Conservation (phyloP, 2,329 filamentous ascomycete genomes). For the Penicillium verrucosum region DNA sequence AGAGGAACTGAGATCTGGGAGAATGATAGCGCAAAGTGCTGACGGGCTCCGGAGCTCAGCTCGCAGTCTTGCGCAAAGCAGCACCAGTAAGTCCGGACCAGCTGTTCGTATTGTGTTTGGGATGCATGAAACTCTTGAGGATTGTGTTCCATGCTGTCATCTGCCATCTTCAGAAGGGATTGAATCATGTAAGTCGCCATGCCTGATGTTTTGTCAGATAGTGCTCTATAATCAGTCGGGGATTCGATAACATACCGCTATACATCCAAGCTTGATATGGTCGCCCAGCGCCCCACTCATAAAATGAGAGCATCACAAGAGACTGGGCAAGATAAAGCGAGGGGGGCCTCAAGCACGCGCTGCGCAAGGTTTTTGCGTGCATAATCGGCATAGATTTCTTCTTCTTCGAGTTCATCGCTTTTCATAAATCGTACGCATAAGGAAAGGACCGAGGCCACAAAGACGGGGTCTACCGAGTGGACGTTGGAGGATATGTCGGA, state of each 20-base stretch:
- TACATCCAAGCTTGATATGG: constrained; percentile 42
- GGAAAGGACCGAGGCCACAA: constrained; percentile 34
- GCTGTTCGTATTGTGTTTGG: constrained; percentile 36
- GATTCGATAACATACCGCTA: constrained; percentile 28
- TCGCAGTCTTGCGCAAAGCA: constrained; percentile 40
- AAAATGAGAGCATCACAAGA: constrained; percentile 36
- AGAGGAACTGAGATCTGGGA: constrained; percentile 37
- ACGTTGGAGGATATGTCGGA: constrained; percentile 32
- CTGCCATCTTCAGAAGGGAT: constrained; percentile 35
- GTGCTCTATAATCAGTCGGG: background rate
- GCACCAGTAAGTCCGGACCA: constrained; percentile 39
- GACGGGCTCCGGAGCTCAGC: constrained; percentile 36
- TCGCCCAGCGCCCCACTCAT: constrained; percentile 37
- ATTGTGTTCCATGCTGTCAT: constrained; percentile 38
- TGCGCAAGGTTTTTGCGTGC: constrained; percentile 32
- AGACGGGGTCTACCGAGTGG: constrained; percentile 33
- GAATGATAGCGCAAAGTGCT: constrained; percentile 39
- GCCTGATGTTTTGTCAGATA: constrained; percentile 20
- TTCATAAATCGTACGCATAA: constrained; percentile 35
- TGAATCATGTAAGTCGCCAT: constrained; percentile 43
- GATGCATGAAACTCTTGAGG: constrained; percentile 34
- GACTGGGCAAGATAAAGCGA: constrained; percentile 37
- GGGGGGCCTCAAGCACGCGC: constrained; percentile 33
- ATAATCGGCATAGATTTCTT: constrained; percentile 33
- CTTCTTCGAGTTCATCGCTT: constrained; percentile 22